Base-by-base conservation (phyloP, 768 basidiomycete species). In the Mrakia blollopis region DNA sequence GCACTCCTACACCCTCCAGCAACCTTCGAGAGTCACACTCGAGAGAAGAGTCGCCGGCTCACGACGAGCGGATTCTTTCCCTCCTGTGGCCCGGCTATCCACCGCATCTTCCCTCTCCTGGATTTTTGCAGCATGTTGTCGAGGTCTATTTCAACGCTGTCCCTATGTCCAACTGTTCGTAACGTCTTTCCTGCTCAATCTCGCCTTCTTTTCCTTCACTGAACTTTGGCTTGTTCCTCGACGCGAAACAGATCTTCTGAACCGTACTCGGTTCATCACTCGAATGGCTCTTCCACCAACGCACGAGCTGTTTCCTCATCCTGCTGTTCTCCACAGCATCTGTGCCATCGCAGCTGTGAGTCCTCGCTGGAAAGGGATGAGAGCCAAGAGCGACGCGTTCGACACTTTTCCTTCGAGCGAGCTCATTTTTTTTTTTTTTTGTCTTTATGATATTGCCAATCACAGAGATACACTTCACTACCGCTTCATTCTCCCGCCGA, bases 221-320 rank as follows among this genome's bases (percentile, higher is more conserved):
- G 47, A 50, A 10, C 47, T 3, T 21, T 50, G 3, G n/a, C 13
- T 10, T 57, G 2, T 25, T 57, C 23, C 1, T 57, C 28, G 57
- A 44, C 44, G 44, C 44, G 44, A 44, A n/a, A 57, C 57, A 57
- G 57, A 28, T 16, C 65, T 76, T n/a, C 60, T 76, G 16, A 47
- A 76, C 23, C 52, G 32, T 0, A 50, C 28, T 25, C 35, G 75
- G 0, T 62, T 76, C 57, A 60, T 68, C 23, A 39, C 75, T 21
- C 75, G 75, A 9, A 68, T 76, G 11, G 50, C 72, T 13, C 72
- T 77, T 5, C 76, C 76, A 30, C 76, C 76, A 21, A 68, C 76
- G 18, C 76, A 77, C 63, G 18, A 41, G 28, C 6, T 25, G n/a
- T 77, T 77, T 52, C 76, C 71, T 25, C 72, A 72, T 32, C 71